phyloP scores from a whole-genome alignment of 306 rosid species.

The Acacia acuminata region DNA sequence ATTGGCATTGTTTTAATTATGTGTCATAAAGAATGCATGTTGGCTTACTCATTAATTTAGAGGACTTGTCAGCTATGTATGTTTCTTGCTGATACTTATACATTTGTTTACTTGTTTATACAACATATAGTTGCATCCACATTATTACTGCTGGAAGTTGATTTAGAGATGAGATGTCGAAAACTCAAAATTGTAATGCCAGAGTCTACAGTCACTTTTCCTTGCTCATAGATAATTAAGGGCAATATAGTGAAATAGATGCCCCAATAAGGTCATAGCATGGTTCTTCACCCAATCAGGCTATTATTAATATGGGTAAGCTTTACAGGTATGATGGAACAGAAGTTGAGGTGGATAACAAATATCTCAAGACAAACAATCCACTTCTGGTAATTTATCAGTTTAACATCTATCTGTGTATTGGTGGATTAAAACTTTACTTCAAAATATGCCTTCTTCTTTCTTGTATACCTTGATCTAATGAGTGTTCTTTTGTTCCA shows the following conservation, averaged over 20 bases:
- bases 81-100: not conserved
- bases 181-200: not conserved
- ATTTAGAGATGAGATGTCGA: not conserved
- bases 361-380: conserved; percentile 71
- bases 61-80: not conserved
- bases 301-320: not conserved
- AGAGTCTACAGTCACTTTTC: not conserved
- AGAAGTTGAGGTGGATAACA: conserved; percentile 88
- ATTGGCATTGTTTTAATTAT: not conserved
- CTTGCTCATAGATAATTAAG: not conserved
- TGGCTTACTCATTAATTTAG: not conserved
- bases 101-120: not conserved
- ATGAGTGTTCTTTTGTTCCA: conserved; percentile 40
- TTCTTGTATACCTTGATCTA: conserved; percentile 8
- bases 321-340: conserved; percentile 76
- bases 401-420: not conserved
- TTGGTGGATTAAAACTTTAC: conserved; percentile 7
- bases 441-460: conserved; percentile 16
- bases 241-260: not conserved
- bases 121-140: not conserved
- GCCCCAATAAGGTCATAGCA: not conserved
- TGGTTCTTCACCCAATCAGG: conserved; percentile 21
- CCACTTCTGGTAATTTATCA: conserved; percentile 73
- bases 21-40: not conserved
- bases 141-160: not conserved